A percentile compares a stretch with the other conserved stretches of the same genome.
Conservation (phyloP, 73 alveolate species). For the Symbiodinium pilosum region DNA sequence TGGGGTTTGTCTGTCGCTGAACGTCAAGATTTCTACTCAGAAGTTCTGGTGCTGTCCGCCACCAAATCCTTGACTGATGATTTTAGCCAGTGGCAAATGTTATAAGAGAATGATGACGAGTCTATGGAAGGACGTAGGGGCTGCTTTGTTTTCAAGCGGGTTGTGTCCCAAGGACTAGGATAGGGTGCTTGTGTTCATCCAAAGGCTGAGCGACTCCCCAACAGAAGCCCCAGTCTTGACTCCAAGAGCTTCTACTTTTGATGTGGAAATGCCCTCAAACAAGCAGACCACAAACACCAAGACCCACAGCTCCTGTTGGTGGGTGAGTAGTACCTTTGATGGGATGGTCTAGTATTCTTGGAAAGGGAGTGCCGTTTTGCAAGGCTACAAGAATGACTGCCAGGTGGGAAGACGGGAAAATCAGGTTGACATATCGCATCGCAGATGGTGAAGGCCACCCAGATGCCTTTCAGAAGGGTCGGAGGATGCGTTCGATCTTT, state of each 20-base stretch:
- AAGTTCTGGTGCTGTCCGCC: background rate
- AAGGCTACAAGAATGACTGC: background rate
- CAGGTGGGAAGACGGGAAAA: conserved; percentile 36
- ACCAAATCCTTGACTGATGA: background rate
- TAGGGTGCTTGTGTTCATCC: background rate
- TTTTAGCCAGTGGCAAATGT: background rate
- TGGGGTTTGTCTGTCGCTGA: background rate
- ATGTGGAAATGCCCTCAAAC: background rate
- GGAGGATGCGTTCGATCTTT: too few species aligned
- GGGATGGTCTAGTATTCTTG: background rate
- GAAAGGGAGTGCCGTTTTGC: background rate
- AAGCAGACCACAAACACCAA: background rate
- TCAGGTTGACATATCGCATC: conserved; percentile 37
- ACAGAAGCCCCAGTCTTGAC: background rate
- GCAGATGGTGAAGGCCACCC: conserved; percentile 32
- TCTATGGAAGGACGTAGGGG: background rate
- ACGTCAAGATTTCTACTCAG: background rate
- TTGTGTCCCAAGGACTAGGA: background rate
- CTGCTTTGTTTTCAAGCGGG: background rate
- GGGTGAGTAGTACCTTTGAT: background rate
- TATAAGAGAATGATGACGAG: too few species aligned
- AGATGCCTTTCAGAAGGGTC: too few species aligned
- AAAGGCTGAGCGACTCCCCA: background rate
- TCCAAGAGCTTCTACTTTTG: background rate
- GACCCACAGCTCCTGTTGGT: background rate